These are phyloP conservation scores for Earliella scabrosa DNA, from an alignment of 1,284 basidiomycete species.

Conservation along the genomic window DNA sequence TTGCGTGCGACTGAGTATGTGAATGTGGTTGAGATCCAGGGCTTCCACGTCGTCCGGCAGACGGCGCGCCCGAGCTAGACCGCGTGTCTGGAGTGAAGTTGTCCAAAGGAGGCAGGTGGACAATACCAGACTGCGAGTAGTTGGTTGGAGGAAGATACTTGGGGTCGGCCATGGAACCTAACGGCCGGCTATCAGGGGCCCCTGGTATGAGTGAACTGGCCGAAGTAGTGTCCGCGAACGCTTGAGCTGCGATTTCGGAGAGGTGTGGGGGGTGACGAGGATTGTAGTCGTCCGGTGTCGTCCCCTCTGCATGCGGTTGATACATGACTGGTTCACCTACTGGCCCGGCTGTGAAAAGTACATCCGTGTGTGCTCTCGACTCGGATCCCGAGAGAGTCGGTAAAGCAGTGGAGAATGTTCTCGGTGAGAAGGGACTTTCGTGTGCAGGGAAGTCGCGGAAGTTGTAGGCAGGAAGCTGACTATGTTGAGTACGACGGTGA, in stretches of 20 bases:
- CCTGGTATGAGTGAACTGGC: constrained; percentile 11
- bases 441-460: constrained; percentile 32
- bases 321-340: constrained; percentile 26
- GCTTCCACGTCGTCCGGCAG: constrained; percentile 26
- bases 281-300: constrained; percentile 16
- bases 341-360: constrained; percentile 23
- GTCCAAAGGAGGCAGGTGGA: constrained; percentile 49
- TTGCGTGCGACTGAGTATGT: no score
- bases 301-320: not conserved
- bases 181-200: not conserved
- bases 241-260: constrained; percentile 34
- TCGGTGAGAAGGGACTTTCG: constrained; percentile 27
- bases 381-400: not conserved
- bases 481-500: not conserved
- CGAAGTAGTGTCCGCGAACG: constrained; percentile 26
- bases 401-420: constrained; percentile 27
- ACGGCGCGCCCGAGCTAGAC: constrained; percentile 20
- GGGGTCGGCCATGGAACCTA: not conserved
- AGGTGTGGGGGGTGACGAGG: constrained; percentile 35
- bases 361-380: constrained; percentile 1
- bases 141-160: constrained; percentile 12
- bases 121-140: constrained; percentile 52
- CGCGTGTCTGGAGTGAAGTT: constrained; percentile 20
- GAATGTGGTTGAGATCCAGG: no score
- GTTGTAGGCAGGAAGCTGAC: constrained; percentile 21